Conservation (phyloP, 768 basidiomycete species). For the Austroboletus festivus region DNA sequence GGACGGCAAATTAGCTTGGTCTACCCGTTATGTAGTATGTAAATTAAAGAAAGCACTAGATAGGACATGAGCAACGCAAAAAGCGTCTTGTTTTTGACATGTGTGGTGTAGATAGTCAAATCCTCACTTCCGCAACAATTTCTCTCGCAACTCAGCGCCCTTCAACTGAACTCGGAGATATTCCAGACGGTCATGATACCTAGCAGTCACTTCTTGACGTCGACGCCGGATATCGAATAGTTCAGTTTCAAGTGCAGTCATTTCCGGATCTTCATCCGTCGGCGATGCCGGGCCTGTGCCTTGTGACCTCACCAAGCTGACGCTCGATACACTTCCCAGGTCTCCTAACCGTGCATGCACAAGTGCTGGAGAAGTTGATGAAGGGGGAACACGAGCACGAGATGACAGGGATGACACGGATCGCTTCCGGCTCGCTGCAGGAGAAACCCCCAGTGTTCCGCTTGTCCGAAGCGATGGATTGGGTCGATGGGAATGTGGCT, state of each 20-base stretch:
- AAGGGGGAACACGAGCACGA: slow-evolving; percentile 37
- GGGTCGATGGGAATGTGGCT: slow-evolving; percentile 45
- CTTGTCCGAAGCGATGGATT: slow-evolving; percentile 35
- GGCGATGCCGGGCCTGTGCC: slow-evolving; percentile 19
- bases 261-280: slow-evolving; percentile 36
- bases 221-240: slow-evolving; percentile 67
- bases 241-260: slow-evolving; percentile 47
- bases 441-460: slow-evolving; percentile 24
- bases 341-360: slow-evolving; percentile 30
- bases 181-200: slow-evolving; percentile 75
- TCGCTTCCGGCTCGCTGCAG: slow-evolving; percentile 48
- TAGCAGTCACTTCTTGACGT: slow-evolving; percentile 63
- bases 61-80: slow-evolving; percentile 9
- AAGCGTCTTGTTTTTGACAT: slow-evolving; percentile 1
- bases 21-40: background rate
- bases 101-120: background rate
- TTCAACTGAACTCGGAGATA: slow-evolving; percentile 81
- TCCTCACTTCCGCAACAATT: slow-evolving; percentile 59
- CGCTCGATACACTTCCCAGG: slow-evolving; percentile 40
- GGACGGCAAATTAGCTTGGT: too few species aligned
- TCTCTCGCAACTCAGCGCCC: slow-evolving; percentile 81
- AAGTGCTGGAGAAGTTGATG: slow-evolving; percentile 30
- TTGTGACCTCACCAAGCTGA: slow-evolving; percentile 50
- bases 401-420: slow-evolving; percentile 63
- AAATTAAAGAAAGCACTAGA: slow-evolving; percentile 16